These are phyloP conservation scores for Xylariaceae sp. DNA, from an alignment of 2,329 filamentous ascomycete species.

Conservation along the genomic window DNA sequence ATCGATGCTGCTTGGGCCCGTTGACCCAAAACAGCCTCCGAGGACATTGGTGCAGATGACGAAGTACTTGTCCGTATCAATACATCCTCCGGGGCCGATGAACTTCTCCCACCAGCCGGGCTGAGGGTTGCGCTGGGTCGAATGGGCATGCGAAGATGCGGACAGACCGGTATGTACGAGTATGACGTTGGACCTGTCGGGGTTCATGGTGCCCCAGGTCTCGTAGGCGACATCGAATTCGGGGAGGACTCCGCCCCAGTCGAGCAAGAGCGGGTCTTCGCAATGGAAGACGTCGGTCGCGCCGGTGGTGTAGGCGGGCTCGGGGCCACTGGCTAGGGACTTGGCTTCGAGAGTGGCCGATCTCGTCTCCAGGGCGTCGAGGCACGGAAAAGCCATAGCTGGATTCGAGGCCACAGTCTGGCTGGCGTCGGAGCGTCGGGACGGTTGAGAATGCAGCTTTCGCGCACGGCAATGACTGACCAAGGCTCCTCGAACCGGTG, in stretches of 20 bases:
- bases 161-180: slow-evolving; percentile 91
- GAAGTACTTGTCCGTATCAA: slow-evolving; percentile 90
- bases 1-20: slow-evolving; percentile 83
- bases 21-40: slow-evolving; percentile 93
- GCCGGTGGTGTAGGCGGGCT: slow-evolving; percentile 91
- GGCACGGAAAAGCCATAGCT: slow-evolving; percentile 84
- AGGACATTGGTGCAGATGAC: slow-evolving; percentile 96
- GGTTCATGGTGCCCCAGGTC: slow-evolving; percentile 81
- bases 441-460: slow-evolving; percentile 25
- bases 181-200: slow-evolving; percentile 81
- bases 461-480: slow-evolving; percentile 15
- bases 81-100: slow-evolving; percentile 79
- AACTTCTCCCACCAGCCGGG: slow-evolving; percentile 99
- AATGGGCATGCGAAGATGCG: slow-evolving; percentile 95
- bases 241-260: slow-evolving; percentile 91
- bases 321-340: slow-evolving; percentile 74
- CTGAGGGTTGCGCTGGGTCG: slow-evolving; percentile 79
- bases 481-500: slow-evolving; percentile 1
- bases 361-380: slow-evolving; percentile 77
- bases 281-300: slow-evolving; percentile 78
- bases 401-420: slow-evolving; percentile 65
- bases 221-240: slow-evolving; percentile 92
- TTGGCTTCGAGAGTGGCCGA: slow-evolving; percentile 69
- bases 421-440: slow-evolving; percentile 21
- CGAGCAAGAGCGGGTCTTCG: slow-evolving; percentile 71